These are phyloP conservation scores for Aspergillus avenaceus DNA, from an alignment of 495 filamentous ascomycete genomes.

Conservation along the genomic window DNA sequence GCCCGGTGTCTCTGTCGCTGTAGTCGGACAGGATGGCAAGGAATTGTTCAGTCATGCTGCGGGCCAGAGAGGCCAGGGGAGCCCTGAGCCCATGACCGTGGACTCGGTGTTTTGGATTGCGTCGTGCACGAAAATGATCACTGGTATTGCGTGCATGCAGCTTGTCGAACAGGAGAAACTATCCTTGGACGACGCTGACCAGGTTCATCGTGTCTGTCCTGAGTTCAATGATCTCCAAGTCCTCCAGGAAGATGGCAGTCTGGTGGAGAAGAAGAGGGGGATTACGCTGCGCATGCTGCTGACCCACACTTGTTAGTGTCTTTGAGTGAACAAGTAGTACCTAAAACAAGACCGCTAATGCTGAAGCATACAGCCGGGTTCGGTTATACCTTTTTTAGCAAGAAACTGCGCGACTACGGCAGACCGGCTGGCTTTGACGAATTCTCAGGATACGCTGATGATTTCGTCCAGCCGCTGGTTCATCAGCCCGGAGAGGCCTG, in stretches of 20 bases:
- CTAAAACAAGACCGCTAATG: slow-evolving; percentile 1
- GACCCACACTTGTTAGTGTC: slow-evolving; percentile 46
- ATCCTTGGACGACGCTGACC: slow-evolving; percentile 46
- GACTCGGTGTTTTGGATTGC: slow-evolving; percentile 5
- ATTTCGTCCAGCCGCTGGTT: slow-evolving; percentile 45
- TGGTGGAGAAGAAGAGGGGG: slow-evolving; percentile 48
- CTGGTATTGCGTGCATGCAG: slow-evolving; percentile 57
- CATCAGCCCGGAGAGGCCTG: slow-evolving; percentile 55
- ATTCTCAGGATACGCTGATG: slow-evolving; percentile 42
- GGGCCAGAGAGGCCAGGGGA: neutral
- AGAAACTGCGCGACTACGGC: slow-evolving; percentile 40
- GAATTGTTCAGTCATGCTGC: neutral
- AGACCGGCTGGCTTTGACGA: slow-evolving; percentile 50
- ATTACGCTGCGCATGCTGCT: slow-evolving; percentile 63
- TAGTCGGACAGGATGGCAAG: neutral
- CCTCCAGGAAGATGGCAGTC: slow-evolving; percentile 37
- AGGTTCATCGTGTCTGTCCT: slow-evolving; percentile 44
- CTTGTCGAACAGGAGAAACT: slow-evolving; percentile 54
- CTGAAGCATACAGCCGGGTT: slow-evolving; percentile 34
- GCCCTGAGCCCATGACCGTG: neutral
- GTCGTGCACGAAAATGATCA: slow-evolving; percentile 52
- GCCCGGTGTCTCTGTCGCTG: neutral
- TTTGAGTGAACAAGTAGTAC: too few species aligned
- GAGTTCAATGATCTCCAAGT: slow-evolving; percentile 49
- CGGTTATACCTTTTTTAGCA: slow-evolving; percentile 51